Evolutionary conservation across 1,284 basidiomycete genomes (phyloP).

Genomic region (Pseudozyma sp.): DNA sequence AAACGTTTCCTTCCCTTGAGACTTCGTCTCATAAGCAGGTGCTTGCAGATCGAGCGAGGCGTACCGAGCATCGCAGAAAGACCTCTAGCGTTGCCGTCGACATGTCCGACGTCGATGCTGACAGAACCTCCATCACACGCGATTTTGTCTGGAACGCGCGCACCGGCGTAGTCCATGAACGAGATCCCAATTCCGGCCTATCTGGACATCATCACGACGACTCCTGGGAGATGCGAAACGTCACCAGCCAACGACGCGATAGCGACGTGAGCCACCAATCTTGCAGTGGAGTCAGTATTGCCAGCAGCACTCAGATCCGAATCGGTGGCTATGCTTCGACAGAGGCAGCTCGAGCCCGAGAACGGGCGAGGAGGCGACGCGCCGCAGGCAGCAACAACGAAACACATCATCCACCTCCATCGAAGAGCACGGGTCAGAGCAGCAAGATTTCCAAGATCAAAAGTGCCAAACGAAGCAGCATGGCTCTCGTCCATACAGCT

Average conservation of each 20-base stretch:
- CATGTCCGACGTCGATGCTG: slow-evolving; percentile 18
- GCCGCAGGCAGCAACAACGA: slow-evolving; percentile 7
- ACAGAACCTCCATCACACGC: slow-evolving; percentile 17
- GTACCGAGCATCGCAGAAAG: slow-evolving; percentile 25
- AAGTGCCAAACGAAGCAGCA: slow-evolving; percentile 24
- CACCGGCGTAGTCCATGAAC: slow-evolving; percentile 28
- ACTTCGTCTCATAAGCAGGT: slow-evolving; percentile 42
- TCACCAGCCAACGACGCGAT: slow-evolving; percentile 11
- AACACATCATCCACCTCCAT: slow-evolving; percentile 19
- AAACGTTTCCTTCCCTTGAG: slow-evolving; percentile 46
- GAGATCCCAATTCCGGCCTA: neutral
- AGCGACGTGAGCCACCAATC: slow-evolving; percentile 26
- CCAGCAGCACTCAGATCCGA: slow-evolving; percentile 36
- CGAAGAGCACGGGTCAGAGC: slow-evolving; percentile 32
- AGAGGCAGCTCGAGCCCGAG: slow-evolving; percentile 37
- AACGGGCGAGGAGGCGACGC: slow-evolving; percentile 16
- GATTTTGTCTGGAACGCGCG: slow-evolving; percentile 33
- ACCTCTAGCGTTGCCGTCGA: slow-evolving; percentile 29
- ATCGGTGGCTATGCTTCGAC: slow-evolving; percentile 39
- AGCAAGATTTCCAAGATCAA: slow-evolving; percentile 14
- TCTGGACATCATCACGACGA: neutral
- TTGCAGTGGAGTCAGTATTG: slow-evolving; percentile 20
- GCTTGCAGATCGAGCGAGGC: slow-evolving; percentile 29
- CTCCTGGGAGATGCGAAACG: slow-evolving; percentile 11
- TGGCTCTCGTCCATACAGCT: slow-evolving; percentile 33